Evolutionary conservation across 163 green algal genomes (phyloP).

Genomic region (Chlorella variabilis): DNA sequence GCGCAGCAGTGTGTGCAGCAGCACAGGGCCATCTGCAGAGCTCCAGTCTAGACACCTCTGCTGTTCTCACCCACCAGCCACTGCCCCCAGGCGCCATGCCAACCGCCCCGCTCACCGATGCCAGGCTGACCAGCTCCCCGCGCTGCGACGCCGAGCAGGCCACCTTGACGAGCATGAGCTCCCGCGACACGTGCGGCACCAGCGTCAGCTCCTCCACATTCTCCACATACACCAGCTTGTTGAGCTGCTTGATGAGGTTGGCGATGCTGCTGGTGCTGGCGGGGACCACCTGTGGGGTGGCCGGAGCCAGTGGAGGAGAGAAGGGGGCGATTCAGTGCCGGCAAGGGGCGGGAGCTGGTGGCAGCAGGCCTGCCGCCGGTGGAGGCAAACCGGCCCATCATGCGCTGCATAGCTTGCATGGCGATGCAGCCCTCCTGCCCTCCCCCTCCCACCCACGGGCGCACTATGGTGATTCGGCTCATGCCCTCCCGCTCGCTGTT

Average conservation of each 20-base stretch:
- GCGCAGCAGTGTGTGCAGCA: no score
- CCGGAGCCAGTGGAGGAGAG: no score
- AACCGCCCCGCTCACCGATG: constrained; percentile 41
- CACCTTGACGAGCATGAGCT: constrained; percentile 98
- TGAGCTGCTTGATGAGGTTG: constrained; percentile 87
- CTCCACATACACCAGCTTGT: constrained; percentile 92
- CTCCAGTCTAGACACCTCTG: no score
- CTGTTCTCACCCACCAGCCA: no score
- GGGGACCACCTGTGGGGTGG: constrained; percentile 17
- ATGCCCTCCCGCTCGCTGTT: constrained; percentile 81
- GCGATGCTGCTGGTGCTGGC: constrained; percentile 54
- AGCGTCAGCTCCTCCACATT: constrained; percentile 83
- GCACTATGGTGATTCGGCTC: constrained; percentile 95
- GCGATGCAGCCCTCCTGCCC: no score
- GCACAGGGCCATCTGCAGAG: no score
- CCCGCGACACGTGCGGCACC: constrained; percentile 82
- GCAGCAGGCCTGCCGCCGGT: no score
- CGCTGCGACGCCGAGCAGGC: constrained; percentile 72
- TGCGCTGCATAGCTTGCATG: no score
- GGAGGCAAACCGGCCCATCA: no score
- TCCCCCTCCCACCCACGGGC: constrained; percentile 39
- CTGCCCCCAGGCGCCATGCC: no score
- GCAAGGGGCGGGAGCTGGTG: no score
- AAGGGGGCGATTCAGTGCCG: no score
- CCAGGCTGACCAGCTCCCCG: constrained; percentile 87